These are phyloP conservation scores for Crithidia expoeki DNA, from an alignment of 208 protist species.

Conservation along the genomic window DNA sequence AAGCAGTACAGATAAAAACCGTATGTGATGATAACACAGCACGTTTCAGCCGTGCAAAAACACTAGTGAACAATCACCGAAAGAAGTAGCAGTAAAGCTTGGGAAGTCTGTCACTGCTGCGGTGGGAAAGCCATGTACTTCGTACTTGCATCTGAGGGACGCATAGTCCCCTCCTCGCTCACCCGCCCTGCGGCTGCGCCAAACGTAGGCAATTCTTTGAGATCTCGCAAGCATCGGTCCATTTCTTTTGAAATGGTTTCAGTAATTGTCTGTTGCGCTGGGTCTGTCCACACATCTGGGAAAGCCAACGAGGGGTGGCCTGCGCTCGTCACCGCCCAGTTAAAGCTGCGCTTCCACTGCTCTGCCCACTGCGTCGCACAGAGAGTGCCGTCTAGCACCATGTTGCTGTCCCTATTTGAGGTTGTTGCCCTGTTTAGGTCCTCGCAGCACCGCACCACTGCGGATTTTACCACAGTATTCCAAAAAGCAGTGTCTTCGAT, in stretches of 20 bases:
- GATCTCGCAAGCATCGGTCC: background rate
- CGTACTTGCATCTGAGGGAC: too few relatives aligned
- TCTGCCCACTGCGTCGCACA: constrained; percentile 13
- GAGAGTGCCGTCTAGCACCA: background rate
- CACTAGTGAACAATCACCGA: background rate
- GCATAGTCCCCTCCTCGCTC: background rate
- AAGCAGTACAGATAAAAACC: background rate
- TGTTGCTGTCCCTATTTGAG: background rate
- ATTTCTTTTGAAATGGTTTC: background rate
- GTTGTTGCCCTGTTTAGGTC: background rate
- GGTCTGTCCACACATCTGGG: constrained; percentile 12
- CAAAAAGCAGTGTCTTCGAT: constrained; percentile 48
- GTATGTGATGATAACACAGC: background rate
- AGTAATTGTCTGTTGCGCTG: background rate
- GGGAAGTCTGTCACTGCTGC: background rate
- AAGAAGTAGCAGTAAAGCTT: too few relatives aligned
- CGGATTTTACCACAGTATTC: constrained; percentile 31
- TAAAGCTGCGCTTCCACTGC: constrained; percentile 55
- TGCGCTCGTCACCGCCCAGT: constrained; percentile 55
- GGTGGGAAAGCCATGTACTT: background rate
- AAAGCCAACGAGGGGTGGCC: constrained; percentile 44
- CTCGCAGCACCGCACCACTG: constrained; percentile 39
- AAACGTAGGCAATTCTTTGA: background rate
- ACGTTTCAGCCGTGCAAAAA: background rate
- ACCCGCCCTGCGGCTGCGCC: background rate